Evolutionary conservation across 257 asterid genomes (phyloP).

Genomic region (Nicotiana undulata): DNA sequence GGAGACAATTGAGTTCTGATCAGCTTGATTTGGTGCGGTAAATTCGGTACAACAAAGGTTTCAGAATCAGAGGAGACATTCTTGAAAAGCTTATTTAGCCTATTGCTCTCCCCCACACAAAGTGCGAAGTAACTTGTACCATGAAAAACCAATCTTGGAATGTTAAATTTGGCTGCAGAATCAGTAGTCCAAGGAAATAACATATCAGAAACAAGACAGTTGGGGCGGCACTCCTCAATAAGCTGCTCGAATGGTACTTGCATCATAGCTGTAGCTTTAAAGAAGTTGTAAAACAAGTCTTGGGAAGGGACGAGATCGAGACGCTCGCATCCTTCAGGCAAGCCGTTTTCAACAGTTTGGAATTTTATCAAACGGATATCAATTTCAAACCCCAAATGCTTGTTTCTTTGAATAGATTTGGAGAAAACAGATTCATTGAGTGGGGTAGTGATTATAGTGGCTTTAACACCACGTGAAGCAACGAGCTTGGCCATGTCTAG

Average conservation of each 20-base stretch:
- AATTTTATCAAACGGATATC: constrained; percentile 19
- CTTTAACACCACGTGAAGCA: constrained; percentile 35
- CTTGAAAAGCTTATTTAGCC: constrained; percentile 23
- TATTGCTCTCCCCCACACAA: constrained; percentile 21
- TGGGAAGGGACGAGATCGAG: constrained; percentile 20
- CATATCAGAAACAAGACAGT: constrained; percentile 38
- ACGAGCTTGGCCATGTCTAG: constrained; percentile 57
- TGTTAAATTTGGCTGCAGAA: constrained; percentile 34
- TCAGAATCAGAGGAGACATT: constrained; percentile 37
- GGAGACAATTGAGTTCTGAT: constrained; percentile 24
- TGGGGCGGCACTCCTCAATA: constrained; percentile 17
- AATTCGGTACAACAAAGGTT: constrained; percentile 26
- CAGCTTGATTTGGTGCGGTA: constrained; percentile 21
- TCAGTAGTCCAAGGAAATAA: constrained; percentile 39
- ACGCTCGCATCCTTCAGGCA: constrained; percentile 31
- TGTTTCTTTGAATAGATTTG: constrained; percentile 11
- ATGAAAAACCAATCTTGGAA: constrained; percentile 39
- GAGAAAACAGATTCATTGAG: constrained; percentile 18
- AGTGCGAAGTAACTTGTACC: constrained; percentile 32
- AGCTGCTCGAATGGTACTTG: constrained; percentile 32
- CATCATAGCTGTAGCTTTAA: constrained; percentile 21
- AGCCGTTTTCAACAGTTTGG: constrained; percentile 28
- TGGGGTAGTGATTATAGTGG: constrained; percentile 39
- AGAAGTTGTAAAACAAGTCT: not conserved
- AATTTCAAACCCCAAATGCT: constrained; percentile 22